Percentiles rank a stretch among this genome's conserved stretches.
These are phyloP conservation scores for Chaetomiaceae sp. DNA, from an alignment of 2,329 filamentous ascomycete species.

Conservation along the genomic window DNA sequence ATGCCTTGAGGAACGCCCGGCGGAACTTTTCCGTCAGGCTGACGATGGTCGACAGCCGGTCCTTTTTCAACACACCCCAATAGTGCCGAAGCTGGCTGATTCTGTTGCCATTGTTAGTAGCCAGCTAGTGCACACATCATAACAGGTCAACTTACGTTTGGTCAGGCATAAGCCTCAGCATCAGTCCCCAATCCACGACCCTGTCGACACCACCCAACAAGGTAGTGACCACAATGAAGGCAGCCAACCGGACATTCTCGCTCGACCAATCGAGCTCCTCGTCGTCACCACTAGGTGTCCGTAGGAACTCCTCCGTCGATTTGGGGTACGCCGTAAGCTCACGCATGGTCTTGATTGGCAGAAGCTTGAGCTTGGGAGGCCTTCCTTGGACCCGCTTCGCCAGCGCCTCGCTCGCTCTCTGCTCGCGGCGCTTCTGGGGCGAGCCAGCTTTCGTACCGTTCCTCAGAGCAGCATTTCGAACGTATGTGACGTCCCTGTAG, in stretches of 20 bases:
- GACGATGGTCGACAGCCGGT: conserved; percentile 47
- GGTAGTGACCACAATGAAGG: conserved; percentile 52
- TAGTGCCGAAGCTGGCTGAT: conserved; percentile 47
- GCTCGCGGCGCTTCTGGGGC: conserved; percentile 14
- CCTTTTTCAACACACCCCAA: conserved; percentile 48
- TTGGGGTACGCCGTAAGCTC: conserved; percentile 31
- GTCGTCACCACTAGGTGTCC: conserved; percentile 25
- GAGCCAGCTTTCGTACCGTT: background rate
- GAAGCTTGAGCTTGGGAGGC: conserved; percentile 26
- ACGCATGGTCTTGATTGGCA: conserved; percentile 25
- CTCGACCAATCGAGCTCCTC: conserved; percentile 38
- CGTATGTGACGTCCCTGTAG: conserved; percentile 18
- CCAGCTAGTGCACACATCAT: background rate
- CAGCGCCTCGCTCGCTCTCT: conserved; percentile 2
- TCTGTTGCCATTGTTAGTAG: conserved; percentile 10
- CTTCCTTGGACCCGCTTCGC: conserved; percentile 14
- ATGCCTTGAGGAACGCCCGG: conserved; percentile 58
- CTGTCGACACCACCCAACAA: conserved; percentile 56
- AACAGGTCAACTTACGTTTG: conserved; percentile 30
- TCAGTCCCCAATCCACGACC: conserved; percentile 54
- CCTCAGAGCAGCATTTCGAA: conserved; percentile 4
- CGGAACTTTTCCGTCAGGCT: conserved; percentile 59
- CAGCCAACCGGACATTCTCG: conserved; percentile 44
- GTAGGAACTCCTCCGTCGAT: conserved; percentile 31
- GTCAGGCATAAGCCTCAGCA: conserved; percentile 50